Conservation (phyloP, 1,284 basidiomycete genomes). For the Tranzscheliella williamsii region DNA sequence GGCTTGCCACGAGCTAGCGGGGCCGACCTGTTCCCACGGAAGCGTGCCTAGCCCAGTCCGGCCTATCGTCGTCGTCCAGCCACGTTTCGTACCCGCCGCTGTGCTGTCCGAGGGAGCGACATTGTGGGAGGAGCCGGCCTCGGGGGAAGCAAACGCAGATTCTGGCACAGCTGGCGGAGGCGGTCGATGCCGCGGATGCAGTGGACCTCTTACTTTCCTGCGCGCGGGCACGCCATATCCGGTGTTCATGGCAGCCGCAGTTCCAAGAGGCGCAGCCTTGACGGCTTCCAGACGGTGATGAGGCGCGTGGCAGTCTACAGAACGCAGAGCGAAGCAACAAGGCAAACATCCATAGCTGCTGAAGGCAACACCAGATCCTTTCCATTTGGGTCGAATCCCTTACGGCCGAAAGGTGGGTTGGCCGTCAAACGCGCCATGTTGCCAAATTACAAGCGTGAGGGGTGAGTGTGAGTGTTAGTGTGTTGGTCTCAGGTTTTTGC, state of each 20-base stretch:
- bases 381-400: no score
- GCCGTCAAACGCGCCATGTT: no score
- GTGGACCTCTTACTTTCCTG: constrained; percentile 18
- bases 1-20: constrained; percentile 16
- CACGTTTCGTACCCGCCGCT: constrained; percentile 20
- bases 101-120: constrained; percentile 9
- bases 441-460: no score
- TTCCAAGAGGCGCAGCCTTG: not conserved
- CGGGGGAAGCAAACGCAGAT: constrained; percentile 2
- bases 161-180: no score
- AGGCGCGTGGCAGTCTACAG: no score
- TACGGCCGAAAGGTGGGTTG: no score
- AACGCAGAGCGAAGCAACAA: no score
- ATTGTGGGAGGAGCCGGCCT: constrained; percentile 2
- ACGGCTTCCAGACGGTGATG: no score
- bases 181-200: constrained; percentile 23
- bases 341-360: no score
- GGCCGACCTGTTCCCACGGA: constrained; percentile 25
- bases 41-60: constrained; percentile 10
- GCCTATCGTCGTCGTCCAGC: constrained; percentile 17
- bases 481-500: no score
- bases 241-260: constrained; percentile 14
- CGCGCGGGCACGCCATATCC: constrained; percentile 31
- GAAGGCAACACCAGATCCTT: no score
- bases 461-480: no score